Conservation (phyloP, 345 rosid species). For the Citropsis articulata region DNA sequence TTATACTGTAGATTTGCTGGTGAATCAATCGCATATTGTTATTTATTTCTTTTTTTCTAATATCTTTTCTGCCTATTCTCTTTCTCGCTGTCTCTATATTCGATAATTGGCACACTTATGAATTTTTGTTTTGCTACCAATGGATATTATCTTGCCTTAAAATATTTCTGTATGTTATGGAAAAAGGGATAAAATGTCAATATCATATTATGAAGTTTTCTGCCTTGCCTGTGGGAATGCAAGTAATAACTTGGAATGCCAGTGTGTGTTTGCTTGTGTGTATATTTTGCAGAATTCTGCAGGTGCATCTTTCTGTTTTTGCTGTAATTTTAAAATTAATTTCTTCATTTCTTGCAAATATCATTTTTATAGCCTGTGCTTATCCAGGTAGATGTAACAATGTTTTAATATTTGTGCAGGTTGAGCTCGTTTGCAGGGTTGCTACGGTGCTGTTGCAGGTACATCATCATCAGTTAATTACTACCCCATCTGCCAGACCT, state of each 20-base stretch:
- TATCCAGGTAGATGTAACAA: background rate
- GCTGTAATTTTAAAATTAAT: background rate
- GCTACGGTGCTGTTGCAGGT: conserved; percentile 68
- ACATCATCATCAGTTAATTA: conserved; percentile 74
- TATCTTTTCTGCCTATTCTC: background rate
- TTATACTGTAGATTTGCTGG: background rate
- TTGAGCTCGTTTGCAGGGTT: conserved; percentile 82
- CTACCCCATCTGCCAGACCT: conserved; percentile 81
- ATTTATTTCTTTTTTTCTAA: background rate
- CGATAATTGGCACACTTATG: background rate
- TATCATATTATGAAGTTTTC: background rate
- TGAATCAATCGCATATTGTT: background rate
- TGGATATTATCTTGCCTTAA: background rate
- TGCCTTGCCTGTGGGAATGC: background rate
- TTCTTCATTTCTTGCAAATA: background rate
- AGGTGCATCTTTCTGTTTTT: background rate
- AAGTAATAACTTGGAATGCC: background rate
- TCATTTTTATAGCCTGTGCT: background rate
- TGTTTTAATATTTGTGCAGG: conserved; percentile 38
- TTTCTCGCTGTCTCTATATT: background rate
- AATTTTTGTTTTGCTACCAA: background rate
- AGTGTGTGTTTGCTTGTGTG: no score
- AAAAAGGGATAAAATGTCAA: background rate
- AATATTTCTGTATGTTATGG: background rate
- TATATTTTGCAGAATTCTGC: background rate